Base-by-base conservation (phyloP, 2,329 filamentous ascomycete genomes). In the Trichothecium roseum region DNA sequence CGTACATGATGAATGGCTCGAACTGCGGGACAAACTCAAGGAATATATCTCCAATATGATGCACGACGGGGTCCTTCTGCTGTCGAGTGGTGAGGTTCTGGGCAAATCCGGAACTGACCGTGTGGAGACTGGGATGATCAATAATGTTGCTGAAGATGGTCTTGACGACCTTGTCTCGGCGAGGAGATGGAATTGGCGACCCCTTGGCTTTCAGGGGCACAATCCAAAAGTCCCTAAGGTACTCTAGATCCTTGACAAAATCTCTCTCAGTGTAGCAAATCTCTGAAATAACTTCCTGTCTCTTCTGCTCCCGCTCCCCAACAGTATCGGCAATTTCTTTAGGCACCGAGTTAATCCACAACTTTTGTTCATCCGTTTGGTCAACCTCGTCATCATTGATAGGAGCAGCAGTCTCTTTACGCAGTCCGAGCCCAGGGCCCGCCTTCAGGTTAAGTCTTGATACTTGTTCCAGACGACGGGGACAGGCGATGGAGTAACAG, bases 261-360 rank as follows among this genome's bases (percentile, higher is more conserved):
- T 98, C 91, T 47, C 91, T 78, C 57, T 98, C 91, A 0, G 91
- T 98, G 62, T 98, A 98, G 78, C 93, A 95, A 42, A 96, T 80
- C 57, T 98, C 91, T 5, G 89, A 95, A 40, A 98, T 95, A 47
- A 98, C 84, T 54, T 98, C 91, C 55, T 98, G 91, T 30, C 91
- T 78, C 66, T 96, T 96, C 77, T 94, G 93, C 59, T 98, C 91
- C 45, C 75, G 77, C 46, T 98, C 91, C 34, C 78, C 79, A 20
- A 95, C 81, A 52, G 81, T 84, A 47, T 96, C 88, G 1, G 88
- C 87, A 38, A 98, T 69, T 56, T 96, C 91, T 57, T 94, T 91
- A 1, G 88, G 85, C 26, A 98, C 91, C 12, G 88, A 94, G 57
- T 96, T 96, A 60, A 98, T 98, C 91, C 91, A 98, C 27, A 98